Evolutionary conservation across 208 protist genomes (phyloP).

Genomic region (Crithidia thermophila): DNA sequence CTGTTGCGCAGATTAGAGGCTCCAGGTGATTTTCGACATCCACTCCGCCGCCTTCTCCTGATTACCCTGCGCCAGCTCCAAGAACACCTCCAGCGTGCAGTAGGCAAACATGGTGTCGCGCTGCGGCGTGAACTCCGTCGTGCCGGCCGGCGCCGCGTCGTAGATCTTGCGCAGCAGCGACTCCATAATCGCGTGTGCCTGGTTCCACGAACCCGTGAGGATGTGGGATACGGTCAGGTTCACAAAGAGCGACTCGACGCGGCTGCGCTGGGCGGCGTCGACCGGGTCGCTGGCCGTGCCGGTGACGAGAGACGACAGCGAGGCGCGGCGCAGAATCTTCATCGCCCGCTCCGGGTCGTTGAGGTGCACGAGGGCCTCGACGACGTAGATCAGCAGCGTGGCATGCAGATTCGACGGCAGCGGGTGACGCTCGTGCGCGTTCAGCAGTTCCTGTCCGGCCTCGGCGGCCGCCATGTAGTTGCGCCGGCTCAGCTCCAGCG

Average conservation of each 20-base stretch:
- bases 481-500: constrained; percentile 68
- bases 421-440: constrained; percentile 56
- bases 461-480: constrained; percentile 83
- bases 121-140: constrained; percentile 63
- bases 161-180: constrained; percentile 82
- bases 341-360: constrained; percentile 80
- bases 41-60: constrained; percentile 76
- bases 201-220: constrained; percentile 80
- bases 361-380: constrained; percentile 83
- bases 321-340: constrained; percentile 68
- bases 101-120: constrained; percentile 72
- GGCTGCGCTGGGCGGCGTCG: constrained; percentile 78
- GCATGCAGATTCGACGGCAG: constrained; percentile 69
- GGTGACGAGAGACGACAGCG: constrained; percentile 66
- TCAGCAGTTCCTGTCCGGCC: constrained; percentile 73
- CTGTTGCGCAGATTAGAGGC: constrained; percentile 46
- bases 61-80: constrained; percentile 87
- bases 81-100: constrained; percentile 78
- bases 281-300: constrained; percentile 35
- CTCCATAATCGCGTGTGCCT: constrained; percentile 81
- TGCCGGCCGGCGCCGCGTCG: constrained; percentile 43
- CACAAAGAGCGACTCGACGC: constrained; percentile 84
- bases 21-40: constrained; percentile 75
- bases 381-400: constrained; percentile 80
- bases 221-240: constrained; percentile 86